Evolutionary conservation across 73 alveolate species (phyloP).

Genomic region (Halteria grandinella): DNA sequence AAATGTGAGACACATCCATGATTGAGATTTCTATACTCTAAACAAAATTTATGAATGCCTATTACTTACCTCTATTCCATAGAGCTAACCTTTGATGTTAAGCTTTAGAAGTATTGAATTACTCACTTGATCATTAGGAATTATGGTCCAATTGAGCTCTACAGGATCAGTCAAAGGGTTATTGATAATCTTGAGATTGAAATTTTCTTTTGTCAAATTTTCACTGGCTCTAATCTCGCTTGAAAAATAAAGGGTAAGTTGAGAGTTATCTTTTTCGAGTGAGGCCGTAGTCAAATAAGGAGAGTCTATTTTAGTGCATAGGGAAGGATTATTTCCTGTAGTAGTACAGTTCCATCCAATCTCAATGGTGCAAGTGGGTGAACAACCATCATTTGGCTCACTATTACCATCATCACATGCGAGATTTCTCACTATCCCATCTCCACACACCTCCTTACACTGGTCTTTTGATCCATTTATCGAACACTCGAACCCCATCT

Average conservation of each 20-base stretch:
- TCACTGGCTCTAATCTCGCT: conserved; percentile 45
- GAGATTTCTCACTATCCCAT: conserved; percentile 28
- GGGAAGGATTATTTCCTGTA: neutral
- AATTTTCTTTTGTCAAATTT: no score
- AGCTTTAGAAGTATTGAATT: no score
- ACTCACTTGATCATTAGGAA: no score
- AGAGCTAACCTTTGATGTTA: no score
- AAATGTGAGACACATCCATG: no score
- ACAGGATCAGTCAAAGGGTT: conserved; percentile 12
- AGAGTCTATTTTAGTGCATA: conserved; percentile 5
- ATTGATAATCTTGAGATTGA: no score
- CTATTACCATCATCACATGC: conserved; percentile 54
- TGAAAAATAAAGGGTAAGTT: no score
- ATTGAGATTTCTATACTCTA: conserved; percentile 16
- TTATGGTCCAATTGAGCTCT: neutral
- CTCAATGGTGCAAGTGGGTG: conserved; percentile 26
- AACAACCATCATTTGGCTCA: conserved; percentile 49
- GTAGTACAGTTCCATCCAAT: conserved; percentile 41
- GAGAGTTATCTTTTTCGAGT: conserved; percentile 2
- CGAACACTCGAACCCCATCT: conserved; percentile 67
- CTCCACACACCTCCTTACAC: conserved; percentile 67
- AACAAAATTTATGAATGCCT: conserved; percentile 4
- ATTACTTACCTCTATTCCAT: conserved; percentile 49
- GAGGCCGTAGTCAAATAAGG: conserved; percentile 20
- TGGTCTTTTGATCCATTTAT: conserved; percentile 29